Base-by-base conservation (phyloP, 495 filamentous ascomycete genomes). In the Penicillium simplicissimum region DNA sequence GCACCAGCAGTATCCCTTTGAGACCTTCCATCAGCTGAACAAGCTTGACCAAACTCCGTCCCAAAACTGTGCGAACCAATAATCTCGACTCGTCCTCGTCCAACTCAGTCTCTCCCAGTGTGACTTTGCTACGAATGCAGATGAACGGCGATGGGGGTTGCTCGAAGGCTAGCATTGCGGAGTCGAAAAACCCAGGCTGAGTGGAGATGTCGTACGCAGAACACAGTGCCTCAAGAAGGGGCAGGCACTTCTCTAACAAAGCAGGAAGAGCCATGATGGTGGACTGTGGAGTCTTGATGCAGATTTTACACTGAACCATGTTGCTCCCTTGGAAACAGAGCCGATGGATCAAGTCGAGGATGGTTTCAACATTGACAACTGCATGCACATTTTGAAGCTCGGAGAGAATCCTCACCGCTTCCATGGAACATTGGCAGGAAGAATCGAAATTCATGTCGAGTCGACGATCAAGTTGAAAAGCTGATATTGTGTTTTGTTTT, bases 101-200 rank as follows among this genome's bases (percentile, higher is more conserved):
- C 3, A 76, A 61, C 19, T 76, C 71, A 33, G 65, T 72, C 51
- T 71, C 55, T 0, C 74, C 74, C 8, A 75, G 57, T 17, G 63
- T 62, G 23, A 71, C 66, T 45, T 69, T 72, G 43, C 69, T 76
- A 28, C 71, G 66, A 21, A 76, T 60, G 34, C 72, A 76, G 19
- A 76, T 66, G 37, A 71, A 68, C 10, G 66, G 58, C 1, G 66
- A 61, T 1, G 67, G 54, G 9, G 67, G 58, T 23, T 68, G 68
- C 11, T 74, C 67, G 51, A 69, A 69, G 3, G 68, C 55, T 6
- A 71, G 28, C 52, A 67, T 56, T 6, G 60, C 59, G 0, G 67
- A 45, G 28, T 74, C 69, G 52, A 76, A 72, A 13, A 74, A 57
- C 14, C 52, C 59, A 45, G 64, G 67, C 17, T 66, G 67, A 10